phyloP scores from a whole-genome alignment of 192 early-diverging fungal species.

The Coemansia sp. region DNA sequence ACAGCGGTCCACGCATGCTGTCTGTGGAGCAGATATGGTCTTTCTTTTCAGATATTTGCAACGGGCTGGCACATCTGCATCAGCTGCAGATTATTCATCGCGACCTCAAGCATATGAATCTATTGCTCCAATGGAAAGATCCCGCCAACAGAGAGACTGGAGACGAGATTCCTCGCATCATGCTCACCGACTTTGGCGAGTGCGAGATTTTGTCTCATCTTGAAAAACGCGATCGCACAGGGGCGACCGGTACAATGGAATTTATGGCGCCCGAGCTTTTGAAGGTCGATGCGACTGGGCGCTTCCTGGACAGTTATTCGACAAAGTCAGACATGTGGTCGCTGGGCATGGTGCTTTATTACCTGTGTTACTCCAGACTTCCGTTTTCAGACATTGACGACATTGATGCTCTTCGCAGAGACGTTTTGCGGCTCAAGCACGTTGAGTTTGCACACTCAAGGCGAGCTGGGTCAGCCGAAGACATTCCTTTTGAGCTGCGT shows the following conservation, averaged over 20 bases:
- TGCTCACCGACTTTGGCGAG: conserved; percentile 97
- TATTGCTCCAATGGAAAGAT: conserved; percentile 74
- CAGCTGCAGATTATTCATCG: conserved; percentile 86
- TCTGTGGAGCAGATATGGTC: conserved; percentile 74
- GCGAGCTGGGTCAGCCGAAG: conserved; percentile 24
- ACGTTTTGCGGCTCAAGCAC: conserved; percentile 69
- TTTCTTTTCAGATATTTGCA: conserved; percentile 88
- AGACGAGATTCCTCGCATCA: conserved; percentile 65
- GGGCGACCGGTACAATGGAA: conserved; percentile 92
- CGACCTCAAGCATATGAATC: conserved; percentile 91
- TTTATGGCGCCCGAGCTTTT: conserved; percentile 89
- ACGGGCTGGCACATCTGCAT: conserved; percentile 89
- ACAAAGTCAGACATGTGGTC: conserved; percentile 94
- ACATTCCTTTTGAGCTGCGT: conserved; percentile 36
- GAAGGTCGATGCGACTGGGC: conserved; percentile 61
- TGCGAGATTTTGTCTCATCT: conserved; percentile 82
- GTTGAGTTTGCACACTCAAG: conserved; percentile 28
- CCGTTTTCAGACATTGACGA: conserved; percentile 87
- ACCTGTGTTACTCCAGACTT: conserved; percentile 80
- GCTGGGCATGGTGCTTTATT: conserved; percentile 91
- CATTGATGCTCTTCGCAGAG: conserved; percentile 77
- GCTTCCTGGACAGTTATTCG: conserved; percentile 75
- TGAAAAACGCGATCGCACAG: conserved; percentile 76
- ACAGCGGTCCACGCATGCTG: conserved; percentile 38
- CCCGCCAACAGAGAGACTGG: conserved; percentile 28